Conservation (phyloP, 768 basidiomycete species). For the Tricholoma sp. region DNA sequence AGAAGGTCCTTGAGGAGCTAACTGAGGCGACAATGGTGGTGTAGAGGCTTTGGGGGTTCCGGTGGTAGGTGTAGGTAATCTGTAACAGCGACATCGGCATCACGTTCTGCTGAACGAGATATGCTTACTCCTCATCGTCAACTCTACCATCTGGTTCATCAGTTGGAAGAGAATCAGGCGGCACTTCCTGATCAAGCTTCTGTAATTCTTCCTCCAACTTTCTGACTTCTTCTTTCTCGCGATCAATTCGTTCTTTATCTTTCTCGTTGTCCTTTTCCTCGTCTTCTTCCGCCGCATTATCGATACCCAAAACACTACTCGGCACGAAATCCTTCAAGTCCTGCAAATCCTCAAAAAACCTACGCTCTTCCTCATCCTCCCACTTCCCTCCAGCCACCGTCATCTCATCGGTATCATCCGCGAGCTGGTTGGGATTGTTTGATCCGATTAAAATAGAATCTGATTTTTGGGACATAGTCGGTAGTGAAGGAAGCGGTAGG, state of each 20-base stretch:
- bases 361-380: slow-evolving; percentile 96
- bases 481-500: slow-evolving; percentile 75
- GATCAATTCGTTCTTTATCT: slow-evolving; percentile 46
- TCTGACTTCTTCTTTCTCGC: slow-evolving; percentile 63
- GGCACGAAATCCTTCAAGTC: slow-evolving; percentile 93
- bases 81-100: slow-evolving; percentile 13
- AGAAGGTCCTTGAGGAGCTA: slow-evolving; percentile 86
- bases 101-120: slow-evolving; percentile 12
- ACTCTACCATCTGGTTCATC: slow-evolving; percentile 15
- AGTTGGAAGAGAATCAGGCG: slow-evolving; percentile 6
- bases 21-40: slow-evolving; percentile 59
- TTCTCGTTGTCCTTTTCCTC: slow-evolving; percentile 49
- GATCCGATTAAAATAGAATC: slow-evolving; percentile 78
- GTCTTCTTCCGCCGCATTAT: slow-evolving; percentile 39
- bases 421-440: slow-evolving; percentile 27
- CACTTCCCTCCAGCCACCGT: slow-evolving; percentile 73
- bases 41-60: slow-evolving; percentile 59
- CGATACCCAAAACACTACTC: slow-evolving; percentile 76
- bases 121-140: slow-evolving; percentile 38
- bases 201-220: slow-evolving; percentile 78
- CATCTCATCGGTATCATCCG: slow-evolving; percentile 52
- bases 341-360: slow-evolving; percentile 90
- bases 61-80: slow-evolving; percentile 57
- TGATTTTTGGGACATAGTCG: slow-evolving; percentile 73
- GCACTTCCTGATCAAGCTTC: slow-evolving; percentile 38